These are phyloP conservation scores for Diaporthe velutina DNA, from an alignment of 2,329 filamentous ascomycete genomes.

Conservation along the genomic window DNA sequence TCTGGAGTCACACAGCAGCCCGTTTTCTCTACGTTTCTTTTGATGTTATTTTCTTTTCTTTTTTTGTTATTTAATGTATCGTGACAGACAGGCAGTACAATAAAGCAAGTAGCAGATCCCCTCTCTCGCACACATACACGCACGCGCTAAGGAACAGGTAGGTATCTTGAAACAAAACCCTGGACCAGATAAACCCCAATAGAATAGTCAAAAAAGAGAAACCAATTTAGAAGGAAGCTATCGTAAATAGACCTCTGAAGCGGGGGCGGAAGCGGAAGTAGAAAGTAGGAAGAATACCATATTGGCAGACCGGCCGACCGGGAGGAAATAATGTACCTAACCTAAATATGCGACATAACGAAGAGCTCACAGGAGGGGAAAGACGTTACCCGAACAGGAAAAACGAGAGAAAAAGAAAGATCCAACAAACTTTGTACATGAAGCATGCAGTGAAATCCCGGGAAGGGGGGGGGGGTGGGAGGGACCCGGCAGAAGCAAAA, in stretches of 20 bases:
- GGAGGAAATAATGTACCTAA: conserved; percentile 26
- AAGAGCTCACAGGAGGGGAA: not conserved
- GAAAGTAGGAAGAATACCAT: not conserved
- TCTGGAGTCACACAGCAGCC: conserved; percentile 10
- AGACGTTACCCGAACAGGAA: conserved; percentile 21
- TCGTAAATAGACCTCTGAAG: conserved; percentile 22
- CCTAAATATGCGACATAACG: conserved; percentile 26
- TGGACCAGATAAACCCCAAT: conserved; percentile 5
- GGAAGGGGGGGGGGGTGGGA: not conserved
- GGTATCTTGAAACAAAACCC: conserved; percentile 25
- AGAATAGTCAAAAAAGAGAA: not conserved
- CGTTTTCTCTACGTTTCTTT: conserved; percentile 10
- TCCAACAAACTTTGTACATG: conserved; percentile 34
- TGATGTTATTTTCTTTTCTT: conserved; percentile 17
- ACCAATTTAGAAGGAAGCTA: conserved; percentile 22
- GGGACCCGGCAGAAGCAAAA: conserved; percentile 8
- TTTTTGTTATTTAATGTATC: conserved; percentile 24
- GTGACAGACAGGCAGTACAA: not conserved
- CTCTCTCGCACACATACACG: conserved; percentile 11
- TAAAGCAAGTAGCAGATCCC: conserved; percentile 13
- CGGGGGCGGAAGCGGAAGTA: not conserved
- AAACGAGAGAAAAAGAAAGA: not conserved
- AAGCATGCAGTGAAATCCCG: conserved; percentile 30
- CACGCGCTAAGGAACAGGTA: conserved; percentile 23
- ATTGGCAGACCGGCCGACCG: conserved; percentile 31